Conservation (phyloP, 1,139 yeast genomes). For the Hyphopichia fennica region DNA sequence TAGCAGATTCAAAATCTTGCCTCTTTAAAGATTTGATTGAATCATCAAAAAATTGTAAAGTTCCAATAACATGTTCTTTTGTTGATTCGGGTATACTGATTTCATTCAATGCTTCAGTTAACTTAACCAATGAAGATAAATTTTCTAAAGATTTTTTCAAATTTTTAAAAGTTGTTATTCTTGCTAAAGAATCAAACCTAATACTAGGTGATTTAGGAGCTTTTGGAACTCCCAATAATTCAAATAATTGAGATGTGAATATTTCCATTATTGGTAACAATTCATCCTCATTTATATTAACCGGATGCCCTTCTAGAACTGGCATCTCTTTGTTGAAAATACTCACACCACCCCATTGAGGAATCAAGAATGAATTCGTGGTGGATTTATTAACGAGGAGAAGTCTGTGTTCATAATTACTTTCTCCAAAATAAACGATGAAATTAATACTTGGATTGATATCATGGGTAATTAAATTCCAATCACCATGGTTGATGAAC, state of each 20-base stretch:
- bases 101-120: conserved; percentile 66
- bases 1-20: conserved; percentile 44
- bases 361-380: conserved; percentile 73
- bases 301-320: conserved; percentile 20
- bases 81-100: conserved; percentile 82
- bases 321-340: conserved; percentile 48
- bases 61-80: conserved; percentile 41
- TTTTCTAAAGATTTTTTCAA: conserved; percentile 52
- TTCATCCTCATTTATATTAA: conserved; percentile 40
- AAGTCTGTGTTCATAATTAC: conserved; percentile 44
- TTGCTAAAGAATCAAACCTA: conserved; percentile 65
- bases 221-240: conserved; percentile 67
- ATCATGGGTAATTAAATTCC: conserved; percentile 64
- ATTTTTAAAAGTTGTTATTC: conserved; percentile 59
- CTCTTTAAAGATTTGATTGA: conserved; percentile 31
- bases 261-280: conserved; percentile 61
- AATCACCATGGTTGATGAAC: conserved; percentile 74
- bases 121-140: conserved; percentile 65
- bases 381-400: conserved; percentile 43
- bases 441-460: conserved; percentile 69
- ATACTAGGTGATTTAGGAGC: conserved; percentile 54
- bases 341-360: conserved; percentile 86
- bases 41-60: conserved; percentile 34
- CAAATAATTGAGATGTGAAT: conserved; percentile 74
- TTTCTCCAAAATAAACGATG: conserved; percentile 59